These are phyloP conservation scores for Lagenidium giganteum DNA, from an alignment of 352 stramenopile genomes.

Conservation along the genomic window DNA sequence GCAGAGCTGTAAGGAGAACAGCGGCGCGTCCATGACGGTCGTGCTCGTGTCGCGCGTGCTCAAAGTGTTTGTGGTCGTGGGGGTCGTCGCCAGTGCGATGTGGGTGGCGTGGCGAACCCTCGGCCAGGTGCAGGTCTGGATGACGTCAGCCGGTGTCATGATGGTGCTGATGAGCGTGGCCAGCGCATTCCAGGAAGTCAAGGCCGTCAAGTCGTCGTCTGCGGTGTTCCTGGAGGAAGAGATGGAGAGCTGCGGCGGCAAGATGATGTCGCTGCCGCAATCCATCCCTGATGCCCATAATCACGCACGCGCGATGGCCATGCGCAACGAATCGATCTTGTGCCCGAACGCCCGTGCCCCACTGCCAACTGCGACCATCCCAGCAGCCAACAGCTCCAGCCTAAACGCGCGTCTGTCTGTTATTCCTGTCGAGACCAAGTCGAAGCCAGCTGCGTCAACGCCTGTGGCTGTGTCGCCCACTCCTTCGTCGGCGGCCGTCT, in stretches of 20 bases:
- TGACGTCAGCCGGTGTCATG: slow-evolving; percentile 50
- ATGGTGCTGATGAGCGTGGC: slow-evolving; percentile 60
- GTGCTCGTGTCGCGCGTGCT: too few relatives aligned
- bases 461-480: slow-evolving; percentile 22
- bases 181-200: slow-evolving; percentile 62
- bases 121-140: slow-evolving; percentile 57
- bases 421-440: background rate
- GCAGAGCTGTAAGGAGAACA: too few relatives aligned
- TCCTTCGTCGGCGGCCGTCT: slow-evolving; percentile 15
- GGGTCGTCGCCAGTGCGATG: slow-evolving; percentile 36
- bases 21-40: too few relatives aligned
- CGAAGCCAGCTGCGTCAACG: background rate
- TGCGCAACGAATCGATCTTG: too few relatives aligned
- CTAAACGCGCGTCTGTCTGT: background rate
- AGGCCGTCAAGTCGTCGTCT: slow-evolving; percentile 33
- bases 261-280: slow-evolving; percentile 51
- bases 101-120: slow-evolving; percentile 40
- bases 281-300: background rate
- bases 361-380: too few relatives aligned
- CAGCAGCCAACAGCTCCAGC: too few relatives aligned
- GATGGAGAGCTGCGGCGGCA: slow-evolving; percentile 37
- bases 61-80: too few relatives aligned
- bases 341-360: too few relatives aligned
- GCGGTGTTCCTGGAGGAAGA: slow-evolving; percentile 56
- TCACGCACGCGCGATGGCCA: background rate